Evolutionary conservation across 495 filamentous ascomycete species (phyloP), one percentile per base, ranked within the genome.

Genomic region (Penicillium parvum): DNA sequence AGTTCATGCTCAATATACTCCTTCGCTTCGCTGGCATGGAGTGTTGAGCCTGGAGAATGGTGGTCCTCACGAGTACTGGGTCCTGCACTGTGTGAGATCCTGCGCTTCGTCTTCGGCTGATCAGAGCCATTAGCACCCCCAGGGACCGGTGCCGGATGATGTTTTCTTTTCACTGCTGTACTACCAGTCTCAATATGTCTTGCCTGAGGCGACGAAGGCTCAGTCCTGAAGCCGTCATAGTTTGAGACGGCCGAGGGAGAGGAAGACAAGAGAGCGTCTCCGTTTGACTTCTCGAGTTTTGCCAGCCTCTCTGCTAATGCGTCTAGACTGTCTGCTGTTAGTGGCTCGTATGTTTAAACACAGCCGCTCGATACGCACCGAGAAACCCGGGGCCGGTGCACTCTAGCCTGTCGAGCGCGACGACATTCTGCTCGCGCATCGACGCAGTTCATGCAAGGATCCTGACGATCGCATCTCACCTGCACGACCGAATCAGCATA

Each of bases 401-500:
- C 28, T 28, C 57, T 53, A 35, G 53, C 42, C 7, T 57, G 51
- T 14, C 57, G 57, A 17, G 41, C 45, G 17, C 60, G 60, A 40
- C 36, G 28, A 25, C 60, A 63, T 37, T 54, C 43, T 7, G 45
- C 44, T 1, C 37, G 43, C 28, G 57, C 60, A 27, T 57, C 53
- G 14, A 40, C 43, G 21, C 60, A 63, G 19, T 60, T 58, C 29
- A 49, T 38, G 19, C 60, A 63, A 33, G 57, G 60, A 34, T 55
- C 41, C 21, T 57, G 46, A 5, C 60, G 54, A 43, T 63, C 60
- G 20, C 60, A 63, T 52, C 61, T 63, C 7, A 61, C 51, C 57
- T 63, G 20, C 1, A 5, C 17, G 18, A n/a, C n/a, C n/a, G n/a
- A n/a, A n/a, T n/a, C n/a, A n/a, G n/a, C n/a, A n/a, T n/a, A n/a